Evolutionary conservation across 345 rosid genomes (phyloP), one percentile per base, ranked within the genome.

Genomic region (Hibiscus tridactylites): DNA sequence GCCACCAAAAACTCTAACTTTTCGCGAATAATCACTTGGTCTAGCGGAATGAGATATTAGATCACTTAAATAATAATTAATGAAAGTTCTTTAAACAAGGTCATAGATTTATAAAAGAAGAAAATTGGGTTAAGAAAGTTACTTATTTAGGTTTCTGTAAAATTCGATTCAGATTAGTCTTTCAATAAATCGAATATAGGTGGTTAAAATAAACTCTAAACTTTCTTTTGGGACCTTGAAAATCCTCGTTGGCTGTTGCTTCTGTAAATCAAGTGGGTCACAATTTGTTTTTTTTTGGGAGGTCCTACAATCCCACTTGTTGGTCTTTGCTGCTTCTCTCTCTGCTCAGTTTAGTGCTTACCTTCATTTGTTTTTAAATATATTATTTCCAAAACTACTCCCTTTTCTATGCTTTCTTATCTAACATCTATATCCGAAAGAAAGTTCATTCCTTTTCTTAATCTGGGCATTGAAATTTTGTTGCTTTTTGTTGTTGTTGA

Each of bases 281-380:
- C 49, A 73, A 59, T 66, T 72, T 52, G 29, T 74, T 58, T 61
- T 47, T 6, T 74, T 37, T 61, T 6, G 58, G 52, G 77, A 71
- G 80, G 80, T 79, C 84, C 82, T 81, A 78, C 83, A 70, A 72
- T 80, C 81, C 83, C 84, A 80, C 85, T 82, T 77, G 88, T 66
- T 77, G 72, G 63, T 71, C 72, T 74, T 68, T 61, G 76, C 75
- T 72, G 74, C 62, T 81, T 61, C 82, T 71, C 66, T 77, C 73
- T 66, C 65, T 71, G 31, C 61, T n/a, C 35, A 28, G 65, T 21
- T 57, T 17, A 56, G 63, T 57, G 63, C 17, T 35, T 37, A 64
- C 70, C 56, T 62, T 72, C 56, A 65, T 70, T 77, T 26, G 8
- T 66, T 47, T 9, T n/a, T 28, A 60, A 28, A 60, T 46, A 24